phyloP scores from a whole-genome alignment of 768 basidiomycete species.

The Tubosaeta sp. region DNA sequence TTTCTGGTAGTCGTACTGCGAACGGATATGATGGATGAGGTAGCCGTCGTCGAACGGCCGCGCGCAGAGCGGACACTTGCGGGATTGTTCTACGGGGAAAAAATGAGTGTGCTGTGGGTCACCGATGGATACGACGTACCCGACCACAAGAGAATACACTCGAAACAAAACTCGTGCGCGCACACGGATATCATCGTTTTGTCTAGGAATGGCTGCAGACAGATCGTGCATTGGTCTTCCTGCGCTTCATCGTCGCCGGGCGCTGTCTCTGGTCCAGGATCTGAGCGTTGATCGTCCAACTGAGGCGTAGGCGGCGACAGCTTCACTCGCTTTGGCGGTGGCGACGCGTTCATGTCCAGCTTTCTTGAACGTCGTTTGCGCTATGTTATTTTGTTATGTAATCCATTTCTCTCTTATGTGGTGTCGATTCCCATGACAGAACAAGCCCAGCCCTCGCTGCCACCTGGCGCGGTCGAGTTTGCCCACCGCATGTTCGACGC shows the following conservation, averaged over 20 bases:
- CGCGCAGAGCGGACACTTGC: slow-evolving; percentile 73
- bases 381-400: background rate
- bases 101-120: background rate
- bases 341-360: slow-evolving; percentile 6
- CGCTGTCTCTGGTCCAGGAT: background rate
- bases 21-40: slow-evolving; percentile 75
- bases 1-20: slow-evolving; percentile 77
- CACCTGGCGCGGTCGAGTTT: slow-evolving; percentile 39
- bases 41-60: slow-evolving; percentile 60
- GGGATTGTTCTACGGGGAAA: slow-evolving; percentile 58
- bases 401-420: background rate
- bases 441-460: slow-evolving; percentile 16
- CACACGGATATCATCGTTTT: slow-evolving; percentile 79
- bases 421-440: no score
- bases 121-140: slow-evolving; percentile 41
- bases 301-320: slow-evolving; percentile 17
- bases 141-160: slow-evolving; percentile 84
- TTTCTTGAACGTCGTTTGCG: no score
- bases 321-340: slow-evolving; percentile 37
- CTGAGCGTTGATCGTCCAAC: background rate
- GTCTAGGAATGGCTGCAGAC: slow-evolving; percentile 72
- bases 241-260: background rate
- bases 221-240: slow-evolving; percentile 76
- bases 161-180: slow-evolving; percentile 92
- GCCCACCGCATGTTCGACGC: slow-evolving; percentile 75